Conservation (phyloP, 2,329 filamentous ascomycete species). For the Ophiognomonia clavigignenti-juglandacearum region DNA sequence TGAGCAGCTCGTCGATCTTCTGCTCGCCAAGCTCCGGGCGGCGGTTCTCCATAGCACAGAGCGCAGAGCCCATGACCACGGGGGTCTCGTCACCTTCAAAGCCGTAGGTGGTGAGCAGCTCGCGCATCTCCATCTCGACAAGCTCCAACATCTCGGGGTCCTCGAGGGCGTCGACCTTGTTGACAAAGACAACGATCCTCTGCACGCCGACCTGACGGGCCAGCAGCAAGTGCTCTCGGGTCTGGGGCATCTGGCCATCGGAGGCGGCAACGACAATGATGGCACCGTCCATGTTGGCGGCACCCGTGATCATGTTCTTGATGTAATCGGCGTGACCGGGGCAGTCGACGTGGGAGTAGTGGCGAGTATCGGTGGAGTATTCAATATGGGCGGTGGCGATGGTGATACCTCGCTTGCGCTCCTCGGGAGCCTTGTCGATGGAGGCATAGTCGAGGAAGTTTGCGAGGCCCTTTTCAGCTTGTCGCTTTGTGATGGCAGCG, state of each 20-base stretch:
- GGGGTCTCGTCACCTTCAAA: constrained; percentile 98
- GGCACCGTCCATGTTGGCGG: constrained; percentile 98
- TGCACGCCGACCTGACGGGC: constrained; percentile 98
- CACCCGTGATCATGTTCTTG: constrained; percentile 99
- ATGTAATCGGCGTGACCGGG: constrained; percentile 99
- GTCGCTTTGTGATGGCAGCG: constrained; percentile 97
- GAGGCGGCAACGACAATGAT: constrained; percentile 98
- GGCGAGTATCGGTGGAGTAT: constrained; percentile 87
- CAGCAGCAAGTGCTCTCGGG: constrained; percentile 93
- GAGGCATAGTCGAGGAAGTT: constrained; percentile 95
- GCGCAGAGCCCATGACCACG: constrained; percentile 93
- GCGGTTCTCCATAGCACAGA: constrained; percentile 87
- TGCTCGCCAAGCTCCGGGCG: constrained; percentile 78
- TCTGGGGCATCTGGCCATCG: constrained; percentile 99
- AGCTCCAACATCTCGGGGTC: constrained; percentile 99
- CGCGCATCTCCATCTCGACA: constrained; percentile 99
- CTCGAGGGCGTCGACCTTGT: constrained; percentile 97
- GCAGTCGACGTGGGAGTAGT: constrained; percentile 99
- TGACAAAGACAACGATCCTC: constrained; percentile 98
- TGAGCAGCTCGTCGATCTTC: constrained; percentile 89
- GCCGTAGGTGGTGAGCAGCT: constrained; percentile 85
- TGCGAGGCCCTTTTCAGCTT: constrained; percentile 89
- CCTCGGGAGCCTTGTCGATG: constrained; percentile 98
- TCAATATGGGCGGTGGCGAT: constrained; percentile 98
- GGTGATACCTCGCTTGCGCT: constrained; percentile 99